A percentile compares a stretch with the other conserved stretches of the same genome.
Conservation (phyloP, 371 early-diverging fungal genomes). For the Mucor racemosus region DNA sequence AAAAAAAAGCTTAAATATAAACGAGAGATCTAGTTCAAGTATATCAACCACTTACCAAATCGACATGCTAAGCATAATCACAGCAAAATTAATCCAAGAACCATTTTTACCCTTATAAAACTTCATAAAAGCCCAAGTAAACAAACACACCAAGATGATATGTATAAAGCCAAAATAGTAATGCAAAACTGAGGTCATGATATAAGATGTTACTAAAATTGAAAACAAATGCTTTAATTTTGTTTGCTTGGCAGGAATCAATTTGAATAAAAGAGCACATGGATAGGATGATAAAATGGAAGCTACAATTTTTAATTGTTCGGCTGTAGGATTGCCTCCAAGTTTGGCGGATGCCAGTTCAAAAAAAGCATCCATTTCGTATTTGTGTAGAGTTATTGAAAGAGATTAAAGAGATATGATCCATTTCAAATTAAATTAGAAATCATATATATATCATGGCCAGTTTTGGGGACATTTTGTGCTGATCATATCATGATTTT, state of each 20-base stretch:
- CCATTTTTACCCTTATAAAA: slow-evolving; percentile 50
- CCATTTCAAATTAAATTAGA: no score
- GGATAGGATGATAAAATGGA: slow-evolving; percentile 55
- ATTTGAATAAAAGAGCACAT: slow-evolving; percentile 55
- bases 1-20: no score
- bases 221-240: slow-evolving; percentile 71
- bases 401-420: no score
- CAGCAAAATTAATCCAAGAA: slow-evolving; percentile 66
- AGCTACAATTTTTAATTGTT: slow-evolving; percentile 51
- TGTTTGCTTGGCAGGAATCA: slow-evolving; percentile 48
- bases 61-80: slow-evolving; percentile 75
- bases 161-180: slow-evolving; percentile 62
- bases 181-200: slow-evolving; percentile 63
- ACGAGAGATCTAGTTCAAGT: background rate
- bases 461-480: no score
- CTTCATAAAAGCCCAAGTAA: slow-evolving; percentile 58
- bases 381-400: no score
- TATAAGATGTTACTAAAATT: slow-evolving; percentile 59
- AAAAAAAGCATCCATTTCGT: slow-evolving; percentile 26
- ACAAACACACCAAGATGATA: slow-evolving; percentile 56
- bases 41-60: slow-evolving; percentile 46
- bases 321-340: slow-evolving; percentile 39
- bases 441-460: no score
- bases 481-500: no score
- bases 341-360: slow-evolving; percentile 6